A percentile compares a stretch with the other conserved stretches of the same genome.
Conservation (phyloP, 2,329 filamentous ascomycete species). For the Xylaria digitata region DNA sequence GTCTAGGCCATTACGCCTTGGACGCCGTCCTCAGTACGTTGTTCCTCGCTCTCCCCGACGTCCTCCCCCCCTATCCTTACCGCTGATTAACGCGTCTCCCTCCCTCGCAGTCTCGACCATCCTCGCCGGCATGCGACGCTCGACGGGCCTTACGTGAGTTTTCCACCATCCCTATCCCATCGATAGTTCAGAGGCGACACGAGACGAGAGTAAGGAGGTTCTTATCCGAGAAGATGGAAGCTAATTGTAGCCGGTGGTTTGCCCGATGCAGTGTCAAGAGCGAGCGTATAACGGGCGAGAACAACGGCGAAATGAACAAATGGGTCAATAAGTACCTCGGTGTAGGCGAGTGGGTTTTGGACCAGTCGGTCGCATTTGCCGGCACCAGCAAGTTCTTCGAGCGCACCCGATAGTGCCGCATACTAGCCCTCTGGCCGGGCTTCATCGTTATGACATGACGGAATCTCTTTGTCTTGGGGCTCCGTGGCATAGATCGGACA, state of each 20-base stretch:
- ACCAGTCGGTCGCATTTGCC: slow-evolving; percentile 92
- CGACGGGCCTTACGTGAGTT: slow-evolving; percentile 96
- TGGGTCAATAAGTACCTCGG: slow-evolving; percentile 96
- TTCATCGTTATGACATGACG: not conserved
- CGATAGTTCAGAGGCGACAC: not conserved
- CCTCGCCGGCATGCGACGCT: slow-evolving; percentile 95
- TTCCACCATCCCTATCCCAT: slow-evolving; percentile 37
- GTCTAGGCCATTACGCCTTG: slow-evolving; percentile 93
- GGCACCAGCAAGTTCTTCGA: slow-evolving; percentile 92
- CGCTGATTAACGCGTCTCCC: slow-evolving; percentile 34
- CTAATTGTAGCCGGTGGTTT: slow-evolving; percentile 20
- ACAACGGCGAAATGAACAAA: slow-evolving; percentile 82
- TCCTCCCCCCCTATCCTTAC: not conserved
- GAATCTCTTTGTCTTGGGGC: not conserved
- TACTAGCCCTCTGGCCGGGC: not conserved
- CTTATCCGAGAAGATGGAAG: slow-evolving; percentile 1
- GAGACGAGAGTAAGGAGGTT: not conserved
- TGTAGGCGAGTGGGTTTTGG: slow-evolving; percentile 98
- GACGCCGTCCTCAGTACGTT: slow-evolving; percentile 89
- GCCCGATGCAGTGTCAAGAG: slow-evolving; percentile 82
- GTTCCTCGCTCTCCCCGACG: slow-evolving; percentile 15
- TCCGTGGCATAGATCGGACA: slow-evolving; percentile 1
- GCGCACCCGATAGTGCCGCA: slow-evolving; percentile 74
- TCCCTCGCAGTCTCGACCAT: slow-evolving; percentile 83
- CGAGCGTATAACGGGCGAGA: slow-evolving; percentile 83